Evolutionary conservation across 495 filamentous ascomycete genomes (phyloP).

Genomic region (Penicillium egyptiacum): DNA sequence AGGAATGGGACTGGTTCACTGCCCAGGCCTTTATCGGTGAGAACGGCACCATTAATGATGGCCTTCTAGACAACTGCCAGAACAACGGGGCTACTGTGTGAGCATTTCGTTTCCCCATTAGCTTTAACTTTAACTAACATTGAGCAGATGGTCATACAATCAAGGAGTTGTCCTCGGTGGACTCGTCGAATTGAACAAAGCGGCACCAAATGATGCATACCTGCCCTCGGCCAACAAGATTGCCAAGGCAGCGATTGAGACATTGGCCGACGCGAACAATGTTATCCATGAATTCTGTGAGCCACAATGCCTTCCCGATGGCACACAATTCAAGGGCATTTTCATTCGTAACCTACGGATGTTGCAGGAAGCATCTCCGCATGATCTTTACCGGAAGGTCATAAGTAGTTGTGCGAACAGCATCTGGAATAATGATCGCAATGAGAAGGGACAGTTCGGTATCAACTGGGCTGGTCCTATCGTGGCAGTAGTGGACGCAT

Average conservation of each 20-base stretch:
- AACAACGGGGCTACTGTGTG: constrained; percentile 61
- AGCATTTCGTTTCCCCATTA: neutral
- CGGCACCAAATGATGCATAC: constrained; percentile 51
- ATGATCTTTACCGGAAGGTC: constrained; percentile 51
- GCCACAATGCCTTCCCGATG: constrained; percentile 59
- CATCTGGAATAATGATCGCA: constrained; percentile 64
- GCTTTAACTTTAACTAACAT: neutral
- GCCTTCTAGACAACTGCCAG: constrained; percentile 59
- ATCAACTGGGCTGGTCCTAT: constrained; percentile 61
- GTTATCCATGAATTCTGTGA: constrained; percentile 68
- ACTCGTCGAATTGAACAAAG: constrained; percentile 63
- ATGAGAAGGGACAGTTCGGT: constrained; percentile 47
- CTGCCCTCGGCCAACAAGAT: constrained; percentile 59
- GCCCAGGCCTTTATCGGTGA: constrained; percentile 62
- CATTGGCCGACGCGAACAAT: constrained; percentile 49
- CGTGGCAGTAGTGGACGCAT: constrained; percentile 59
- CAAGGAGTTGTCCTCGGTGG: constrained; percentile 76
- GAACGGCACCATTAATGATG: constrained; percentile 70
- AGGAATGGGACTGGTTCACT: constrained; percentile 70
- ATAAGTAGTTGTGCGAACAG: constrained; percentile 62
- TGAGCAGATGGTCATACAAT: constrained; percentile 67
- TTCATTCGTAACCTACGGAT: constrained; percentile 69
- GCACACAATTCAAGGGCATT: constrained; percentile 75
- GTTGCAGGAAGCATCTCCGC: constrained; percentile 53
- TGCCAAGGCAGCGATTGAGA: constrained; percentile 61